Percentiles rank a stretch among this genome's conserved stretches.
Evolutionary conservation across 768 basidiomycete genomes (phyloP).

Genomic region (Naganishia onofrii): DNA sequence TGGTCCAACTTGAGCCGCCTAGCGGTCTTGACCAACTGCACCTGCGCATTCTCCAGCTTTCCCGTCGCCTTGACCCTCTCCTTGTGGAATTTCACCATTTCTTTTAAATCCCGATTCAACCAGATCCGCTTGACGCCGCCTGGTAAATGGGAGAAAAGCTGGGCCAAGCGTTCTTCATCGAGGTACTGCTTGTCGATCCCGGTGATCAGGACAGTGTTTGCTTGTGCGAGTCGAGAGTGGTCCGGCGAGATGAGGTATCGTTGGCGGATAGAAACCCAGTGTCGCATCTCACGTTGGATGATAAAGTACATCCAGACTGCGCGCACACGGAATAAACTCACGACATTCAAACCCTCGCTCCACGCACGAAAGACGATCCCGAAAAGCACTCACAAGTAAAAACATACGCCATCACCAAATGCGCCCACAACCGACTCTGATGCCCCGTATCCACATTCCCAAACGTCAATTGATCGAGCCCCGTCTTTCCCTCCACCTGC

Average conservation of each 20-base stretch:
- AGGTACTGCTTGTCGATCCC: constrained; percentile 80
- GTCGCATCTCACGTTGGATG: constrained; percentile 72
- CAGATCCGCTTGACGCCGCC: constrained; percentile 88
- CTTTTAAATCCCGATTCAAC: constrained; percentile 85
- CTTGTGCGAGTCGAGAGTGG: constrained; percentile 76
- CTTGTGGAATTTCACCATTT: constrained; percentile 78
- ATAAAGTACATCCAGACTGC: constrained; percentile 82
- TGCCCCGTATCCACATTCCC: constrained; percentile 66
- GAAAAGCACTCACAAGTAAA: constrained; percentile 73
- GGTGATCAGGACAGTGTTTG: constrained; percentile 84
- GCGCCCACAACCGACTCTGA: constrained; percentile 68
- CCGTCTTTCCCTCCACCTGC: constrained; percentile 55
- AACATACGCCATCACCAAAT: constrained; percentile 70
- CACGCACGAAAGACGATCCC: no score
- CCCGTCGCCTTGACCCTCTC: constrained; percentile 68
- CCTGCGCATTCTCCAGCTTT: constrained; percentile 86
- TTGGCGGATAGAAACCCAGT: constrained; percentile 78
- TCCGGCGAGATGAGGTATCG: constrained; percentile 70
- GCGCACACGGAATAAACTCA: no score
- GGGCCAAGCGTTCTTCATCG: constrained; percentile 64
- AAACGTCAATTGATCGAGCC: constrained; percentile 71
- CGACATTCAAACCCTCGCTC: no score
- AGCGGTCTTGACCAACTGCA: constrained; percentile 69
- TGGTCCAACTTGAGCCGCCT: constrained; percentile 69
- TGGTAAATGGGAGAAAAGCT: constrained; percentile 76